Evolutionary conservation across 2,329 filamentous ascomycete genomes (phyloP), one percentile per base, ranked within the genome.

Genomic region (Pseudocercospora pini-densiflorae): DNA sequence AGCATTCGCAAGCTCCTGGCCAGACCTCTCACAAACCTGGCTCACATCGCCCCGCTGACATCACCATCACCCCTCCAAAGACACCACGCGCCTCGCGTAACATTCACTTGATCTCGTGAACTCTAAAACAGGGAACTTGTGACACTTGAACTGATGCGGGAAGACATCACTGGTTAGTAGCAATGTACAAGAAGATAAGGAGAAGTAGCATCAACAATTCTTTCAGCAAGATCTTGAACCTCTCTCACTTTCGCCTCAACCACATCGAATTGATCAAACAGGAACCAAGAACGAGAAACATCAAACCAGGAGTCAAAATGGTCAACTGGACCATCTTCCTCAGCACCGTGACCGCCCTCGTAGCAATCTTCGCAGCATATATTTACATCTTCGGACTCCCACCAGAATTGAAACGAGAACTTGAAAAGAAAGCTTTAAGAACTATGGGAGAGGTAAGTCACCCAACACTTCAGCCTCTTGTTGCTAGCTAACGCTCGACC

Each of bases 301-400:
- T 61, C 33, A 43, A 54, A 1, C 23, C 45, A 23, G 24, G 53
- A 51, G n/a, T n/a, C n/a, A n/a, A n/a, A 40, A 58, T 58, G 54
- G 31, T 40, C 27, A 58, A 58, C 31, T 58, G 31, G 31, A 73
- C 75, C 49, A 61, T 72, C 62, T 64, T 76, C 27, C 63, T 70
- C 54, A 62, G 71, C 27, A 68, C 75, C 55, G 62, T 76, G 60
- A 74, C 78, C 23, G 76, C 77, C 68, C 65, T 82, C 60, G 29
- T 80, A 57, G 77, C 77, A 49, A 54, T 78, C 51, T 63, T 79
- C 27, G 76, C 75, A 45, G 76, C 77, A 27, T 81, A 79, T 66
- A 70, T 84, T 71, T 83, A 81, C 74, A 68, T 84, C 62, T 83
- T 84, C 72, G 83, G 83, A 55, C 81, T 84, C 61, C 81, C 82